These are phyloP conservation scores for Arachnomyces sp. DNA, from an alignment of 2,329 filamentous ascomycete species.

Conservation along the genomic window DNA sequence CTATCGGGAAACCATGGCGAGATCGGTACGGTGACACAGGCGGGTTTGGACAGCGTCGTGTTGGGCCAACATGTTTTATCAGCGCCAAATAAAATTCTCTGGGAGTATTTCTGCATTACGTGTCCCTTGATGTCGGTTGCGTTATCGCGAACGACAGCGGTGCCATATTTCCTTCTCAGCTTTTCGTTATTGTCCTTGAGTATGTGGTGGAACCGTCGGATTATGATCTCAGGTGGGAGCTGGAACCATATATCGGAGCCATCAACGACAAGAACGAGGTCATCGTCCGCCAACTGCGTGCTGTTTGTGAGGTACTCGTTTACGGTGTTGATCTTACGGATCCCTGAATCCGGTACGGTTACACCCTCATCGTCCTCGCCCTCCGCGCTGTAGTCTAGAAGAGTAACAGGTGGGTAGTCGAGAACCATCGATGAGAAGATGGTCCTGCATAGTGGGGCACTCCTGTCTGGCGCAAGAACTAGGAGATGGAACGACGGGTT, in stretches of 20 bases:
- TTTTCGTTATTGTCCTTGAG: conserved; percentile 46
- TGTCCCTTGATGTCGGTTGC: conserved; percentile 12
- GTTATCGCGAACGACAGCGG: conserved; percentile 21
- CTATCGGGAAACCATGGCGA: conserved; percentile 43
- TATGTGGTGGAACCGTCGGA: conserved; percentile 53
- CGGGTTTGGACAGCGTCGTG: conserved; percentile 30
- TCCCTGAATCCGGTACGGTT: conserved; percentile 17
- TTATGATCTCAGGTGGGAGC: conserved; percentile 53
- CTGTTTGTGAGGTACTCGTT: conserved; percentile 41
- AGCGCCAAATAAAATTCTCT: conserved; percentile 49
- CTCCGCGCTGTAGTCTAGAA: conserved; percentile 37
- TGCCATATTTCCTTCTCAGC: conserved; percentile 44
- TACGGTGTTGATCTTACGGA: conserved; percentile 29
- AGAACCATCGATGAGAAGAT: conserved; percentile 51
- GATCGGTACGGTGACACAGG: conserved; percentile 46
- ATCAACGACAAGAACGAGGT: conserved; percentile 57
- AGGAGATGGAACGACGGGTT: conserved; percentile 47
- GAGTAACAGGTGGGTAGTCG: conserved; percentile 50
- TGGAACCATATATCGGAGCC: conserved; percentile 59
- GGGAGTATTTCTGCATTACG: conserved; percentile 36
- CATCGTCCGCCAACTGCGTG: conserved; percentile 45
- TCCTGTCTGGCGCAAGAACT: conserved; percentile 41
- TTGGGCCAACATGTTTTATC: conserved; percentile 45
- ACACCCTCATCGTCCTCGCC: too few relatives aligned
- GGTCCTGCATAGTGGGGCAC: conserved; percentile 48